Base-by-base conservation (phyloP, 257 asterid genomes). In the Striga asiatica region DNA sequence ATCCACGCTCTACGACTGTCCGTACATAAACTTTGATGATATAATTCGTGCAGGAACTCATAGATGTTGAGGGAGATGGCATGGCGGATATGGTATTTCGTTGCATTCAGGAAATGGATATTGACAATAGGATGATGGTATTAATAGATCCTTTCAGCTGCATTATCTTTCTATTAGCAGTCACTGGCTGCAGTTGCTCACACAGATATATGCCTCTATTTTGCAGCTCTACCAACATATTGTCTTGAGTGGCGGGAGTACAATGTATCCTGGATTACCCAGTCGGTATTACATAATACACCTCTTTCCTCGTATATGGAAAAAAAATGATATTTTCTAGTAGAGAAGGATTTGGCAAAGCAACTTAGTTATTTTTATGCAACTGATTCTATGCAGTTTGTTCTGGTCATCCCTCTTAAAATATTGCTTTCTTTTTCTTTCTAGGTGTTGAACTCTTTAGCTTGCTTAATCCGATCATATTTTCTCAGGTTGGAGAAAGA, bases 11-110 rank as follows among this genome's bases (percentile, higher is more conserved):
- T 66, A 45, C 53, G 54, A 10, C 62, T 35, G 53, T 48, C 31
- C 27, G 12, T 29, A 45, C 19, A 48, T 65, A 65, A 62, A 18
- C 27, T 25, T 53, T 48, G 48, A 8, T 58, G 62, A 13, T 73
- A 35, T 56, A 39, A 61, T 59, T 51, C 28, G 22, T 74, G 73
- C 76, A 91, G 98, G 98, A 91, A 67, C 96, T 91, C 68, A 87
- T 91, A 38, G 98, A 91, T 49, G 94, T 91, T 47, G 98, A 91
- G 78, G 98, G 98, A 61, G 98, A 91, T 79, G 98, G 98, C 61
- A 84, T 91, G 89, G 98, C 96, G 65, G 98, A 87, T 71, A 87
- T 91, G 98, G 98, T 91, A 62, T 91, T 91, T 61, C 91, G 80
- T 60, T 91, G 96, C 81, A 87, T 91, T 71, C 95, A 91, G 74